Conservation (phyloP, 208 protist species). For the Leishmania guyanensis region DNA sequence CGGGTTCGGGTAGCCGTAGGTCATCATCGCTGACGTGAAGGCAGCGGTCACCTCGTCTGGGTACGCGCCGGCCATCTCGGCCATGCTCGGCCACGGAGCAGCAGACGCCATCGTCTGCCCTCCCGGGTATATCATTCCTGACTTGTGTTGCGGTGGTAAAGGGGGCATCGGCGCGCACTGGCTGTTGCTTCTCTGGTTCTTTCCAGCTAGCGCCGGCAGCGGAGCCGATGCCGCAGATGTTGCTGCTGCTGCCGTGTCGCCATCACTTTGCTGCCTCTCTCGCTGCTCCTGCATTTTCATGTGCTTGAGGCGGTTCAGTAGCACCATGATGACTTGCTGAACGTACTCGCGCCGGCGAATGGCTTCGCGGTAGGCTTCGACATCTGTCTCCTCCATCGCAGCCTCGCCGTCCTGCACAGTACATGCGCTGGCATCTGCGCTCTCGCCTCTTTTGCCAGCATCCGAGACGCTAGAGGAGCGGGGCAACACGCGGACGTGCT, state of each 20-base stretch:
- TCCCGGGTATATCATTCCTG: neutral
- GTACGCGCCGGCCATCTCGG: slow-evolving; percentile 1
- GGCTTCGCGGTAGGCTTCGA: slow-evolving; percentile 28
- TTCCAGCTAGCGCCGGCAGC: neutral
- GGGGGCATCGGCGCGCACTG: neutral
- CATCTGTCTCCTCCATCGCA: slow-evolving; percentile 10
- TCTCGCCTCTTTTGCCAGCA: neutral
- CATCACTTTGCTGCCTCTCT: slow-evolving; percentile 11
- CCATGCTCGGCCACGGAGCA: neutral
- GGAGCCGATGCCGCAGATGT: neutral
- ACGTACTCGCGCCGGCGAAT: slow-evolving; percentile 53
- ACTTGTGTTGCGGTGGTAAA: neutral
- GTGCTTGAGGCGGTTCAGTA: slow-evolving; percentile 61
- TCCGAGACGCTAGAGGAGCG: slow-evolving; percentile 9
- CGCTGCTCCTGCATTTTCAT: slow-evolving; percentile 52
- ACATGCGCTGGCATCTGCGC: neutral
- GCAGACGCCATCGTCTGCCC: slow-evolving; percentile 1
- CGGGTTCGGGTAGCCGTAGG: slow-evolving; percentile 28
- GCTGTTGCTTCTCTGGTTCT: neutral
- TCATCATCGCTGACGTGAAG: slow-evolving; percentile 17
- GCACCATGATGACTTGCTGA: slow-evolving; percentile 63
- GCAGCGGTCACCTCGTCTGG: slow-evolving; percentile 18
- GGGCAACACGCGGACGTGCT: slow-evolving; percentile 52
- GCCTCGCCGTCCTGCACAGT: slow-evolving; percentile 11
- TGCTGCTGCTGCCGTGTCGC: neutral